Conservation (phyloP, 2,329 filamentous ascomycete species). For the Metarhizium brunneum region DNA sequence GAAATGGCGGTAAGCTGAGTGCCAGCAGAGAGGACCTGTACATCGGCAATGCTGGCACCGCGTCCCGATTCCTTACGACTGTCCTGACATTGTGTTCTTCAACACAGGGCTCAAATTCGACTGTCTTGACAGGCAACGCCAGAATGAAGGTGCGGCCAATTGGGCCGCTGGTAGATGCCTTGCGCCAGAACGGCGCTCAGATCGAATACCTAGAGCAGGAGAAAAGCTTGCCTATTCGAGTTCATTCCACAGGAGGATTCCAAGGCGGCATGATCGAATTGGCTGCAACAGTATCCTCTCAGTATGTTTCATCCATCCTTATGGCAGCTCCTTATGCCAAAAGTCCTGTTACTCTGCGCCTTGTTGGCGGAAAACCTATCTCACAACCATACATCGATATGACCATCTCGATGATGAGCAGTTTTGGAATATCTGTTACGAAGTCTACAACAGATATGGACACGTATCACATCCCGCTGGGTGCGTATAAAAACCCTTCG, state of each 20-base stretch:
- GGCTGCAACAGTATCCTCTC: slow-evolving; percentile 93
- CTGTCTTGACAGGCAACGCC: slow-evolving; percentile 82
- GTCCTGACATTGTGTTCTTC: slow-evolving; percentile 77
- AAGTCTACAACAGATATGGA: slow-evolving; percentile 71
- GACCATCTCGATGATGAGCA: slow-evolving; percentile 95
- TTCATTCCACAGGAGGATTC: slow-evolving; percentile 75
- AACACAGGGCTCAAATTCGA: slow-evolving; percentile 49
- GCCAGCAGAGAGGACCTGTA: slow-evolving; percentile 74
- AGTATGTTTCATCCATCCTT: slow-evolving; percentile 93
- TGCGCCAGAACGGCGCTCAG: slow-evolving; percentile 76
- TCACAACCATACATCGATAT: slow-evolving; percentile 97
- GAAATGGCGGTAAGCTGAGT: slow-evolving; percentile 76
- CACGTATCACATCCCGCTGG: slow-evolving; percentile 88
- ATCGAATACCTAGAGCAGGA: slow-evolving; percentile 80
- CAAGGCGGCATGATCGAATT: slow-evolving; percentile 82
- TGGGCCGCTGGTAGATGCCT: slow-evolving; percentile 82
- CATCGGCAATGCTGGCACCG: slow-evolving; percentile 92
- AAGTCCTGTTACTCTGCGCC: slow-evolving; percentile 76
- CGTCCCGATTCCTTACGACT: slow-evolving; percentile 88
- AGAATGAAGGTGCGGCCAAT: slow-evolving; percentile 96
- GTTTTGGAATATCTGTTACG: slow-evolving; percentile 76
- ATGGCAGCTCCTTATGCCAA: slow-evolving; percentile 98
- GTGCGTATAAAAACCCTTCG: slow-evolving; percentile 69
- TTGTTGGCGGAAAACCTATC: slow-evolving; percentile 95
- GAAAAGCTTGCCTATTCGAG: slow-evolving; percentile 73